phyloP scores from a whole-genome alignment of 108 stramenopile genomes.

The Aurantiochytrium sp. region DNA sequence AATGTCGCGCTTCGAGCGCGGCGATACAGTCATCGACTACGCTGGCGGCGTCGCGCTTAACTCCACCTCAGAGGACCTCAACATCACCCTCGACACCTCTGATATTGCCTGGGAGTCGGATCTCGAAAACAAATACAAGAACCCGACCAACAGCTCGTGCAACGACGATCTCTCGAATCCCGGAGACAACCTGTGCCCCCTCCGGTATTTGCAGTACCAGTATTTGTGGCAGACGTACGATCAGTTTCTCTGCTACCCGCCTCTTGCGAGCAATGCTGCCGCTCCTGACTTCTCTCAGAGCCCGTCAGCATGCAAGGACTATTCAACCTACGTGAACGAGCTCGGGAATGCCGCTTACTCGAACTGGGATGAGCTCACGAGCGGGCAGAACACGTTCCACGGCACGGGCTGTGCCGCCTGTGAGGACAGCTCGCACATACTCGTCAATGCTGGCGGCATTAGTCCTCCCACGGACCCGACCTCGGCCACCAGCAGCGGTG shows the following conservation, averaged over 20 bases:
- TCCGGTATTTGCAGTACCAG: not conserved
- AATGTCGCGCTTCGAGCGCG: conserved; percentile 23
- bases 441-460: conserved; percentile 29
- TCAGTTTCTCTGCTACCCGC: conserved; percentile 23
- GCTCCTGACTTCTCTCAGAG: not conserved
- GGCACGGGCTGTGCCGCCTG: conserved; percentile 47
- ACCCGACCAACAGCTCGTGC: not conserved
- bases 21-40: not conserved
- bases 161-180: not conserved
- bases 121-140: conserved; percentile 67
- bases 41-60: not conserved
- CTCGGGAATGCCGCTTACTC: not conserved
- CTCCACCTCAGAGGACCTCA: conserved; percentile 20
- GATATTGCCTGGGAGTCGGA: conserved; percentile 93
- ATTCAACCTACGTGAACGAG: not conserved
- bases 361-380: conserved; percentile 43
- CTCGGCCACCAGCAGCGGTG: conserved; percentile 63
- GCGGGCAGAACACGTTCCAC: conserved; percentile 68
- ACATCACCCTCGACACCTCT: conserved; percentile 58
- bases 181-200: not conserved
- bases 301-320: not conserved
- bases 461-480: conserved; percentile 63
- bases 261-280: not conserved
- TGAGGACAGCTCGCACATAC: conserved; percentile 44
- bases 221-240: conserved; percentile 21